Percentiles rank a stretch among this genome's conserved stretches.
phyloP scores from a whole-genome alignment of 225 moss, liverwort and hornwort genomes.

The Climacium dendroides region DNA sequence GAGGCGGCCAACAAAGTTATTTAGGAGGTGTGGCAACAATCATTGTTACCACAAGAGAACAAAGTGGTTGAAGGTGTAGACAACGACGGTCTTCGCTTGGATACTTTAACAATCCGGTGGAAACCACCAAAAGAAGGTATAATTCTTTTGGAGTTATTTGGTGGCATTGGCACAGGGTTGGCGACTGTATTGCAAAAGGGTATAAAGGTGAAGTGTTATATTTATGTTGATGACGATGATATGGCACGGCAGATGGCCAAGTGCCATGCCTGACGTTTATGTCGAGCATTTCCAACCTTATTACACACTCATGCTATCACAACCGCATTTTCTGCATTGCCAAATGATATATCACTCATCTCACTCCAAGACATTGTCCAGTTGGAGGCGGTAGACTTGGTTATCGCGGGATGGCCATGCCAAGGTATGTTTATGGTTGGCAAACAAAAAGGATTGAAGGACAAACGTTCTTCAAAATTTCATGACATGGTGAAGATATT shows the following conservation, averaged over 20 bases:
- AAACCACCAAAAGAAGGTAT: neutral
- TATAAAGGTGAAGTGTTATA: neutral
- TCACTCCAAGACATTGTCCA: too few relatives aligned
- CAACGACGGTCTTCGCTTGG: neutral
- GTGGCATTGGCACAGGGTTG: neutral
- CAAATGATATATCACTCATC: too few relatives aligned
- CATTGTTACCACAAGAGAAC: neutral
- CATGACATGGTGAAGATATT: too few relatives aligned
- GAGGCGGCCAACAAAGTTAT: fast-evolving
- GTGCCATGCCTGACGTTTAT: too few relatives aligned
- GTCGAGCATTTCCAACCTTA: too few relatives aligned
- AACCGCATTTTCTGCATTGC: too few relatives aligned
- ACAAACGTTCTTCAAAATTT: too few relatives aligned
- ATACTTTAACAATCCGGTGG: neutral
- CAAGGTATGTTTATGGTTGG: too few relatives aligned
- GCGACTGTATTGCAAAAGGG: neutral
- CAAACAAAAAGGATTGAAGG: too few relatives aligned
- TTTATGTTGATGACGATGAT: neutral
- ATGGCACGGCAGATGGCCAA: neutral
- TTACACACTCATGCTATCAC: too few relatives aligned
- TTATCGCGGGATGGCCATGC: too few relatives aligned
- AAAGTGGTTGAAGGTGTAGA: fast-evolving
- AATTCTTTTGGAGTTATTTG: neutral
- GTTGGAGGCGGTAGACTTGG: too few relatives aligned
- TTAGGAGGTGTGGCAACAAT: neutral